These are phyloP conservation scores for Graphilbum fragrans DNA, from an alignment of 2,329 filamentous ascomycete species.

Conservation along the genomic window DNA sequence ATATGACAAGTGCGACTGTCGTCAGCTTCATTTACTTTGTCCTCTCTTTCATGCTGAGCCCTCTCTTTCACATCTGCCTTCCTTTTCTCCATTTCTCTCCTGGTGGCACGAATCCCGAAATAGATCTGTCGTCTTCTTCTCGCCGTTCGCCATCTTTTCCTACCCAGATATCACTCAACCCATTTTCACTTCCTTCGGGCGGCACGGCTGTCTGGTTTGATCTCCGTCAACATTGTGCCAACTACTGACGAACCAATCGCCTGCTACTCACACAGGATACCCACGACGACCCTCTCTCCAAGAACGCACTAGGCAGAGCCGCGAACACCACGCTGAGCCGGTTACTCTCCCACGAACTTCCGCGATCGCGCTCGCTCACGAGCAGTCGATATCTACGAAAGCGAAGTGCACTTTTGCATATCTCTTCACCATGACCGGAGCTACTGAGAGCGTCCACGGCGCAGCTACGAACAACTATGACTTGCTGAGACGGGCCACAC, in stretches of 20 bases:
- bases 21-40: neutral
- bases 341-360: neutral
- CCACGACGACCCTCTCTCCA: neutral
- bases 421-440: slow-evolving; percentile 31
- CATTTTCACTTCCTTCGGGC: neutral
- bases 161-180: neutral
- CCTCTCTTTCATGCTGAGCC: neutral
- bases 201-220: neutral
- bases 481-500: slow-evolving; percentile 47
- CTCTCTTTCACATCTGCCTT: too few relatives aligned
- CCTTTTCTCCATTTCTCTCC: neutral
- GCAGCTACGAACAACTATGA: slow-evolving; percentile 30
- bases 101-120: neutral
- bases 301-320: neutral
- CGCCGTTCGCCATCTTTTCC: neutral
- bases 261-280: neutral
- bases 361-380: neutral
- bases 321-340: neutral
- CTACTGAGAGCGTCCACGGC: slow-evolving; percentile 22
- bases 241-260: too few relatives aligned
- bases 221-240: neutral
- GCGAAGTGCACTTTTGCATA: too few relatives aligned
- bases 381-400: too few relatives aligned
- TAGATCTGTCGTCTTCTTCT: neutral
- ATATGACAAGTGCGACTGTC: too few relatives aligned